Base-by-base conservation (phyloP, 1,139 yeast genomes). In the Geotrichum restrictum region DNA sequence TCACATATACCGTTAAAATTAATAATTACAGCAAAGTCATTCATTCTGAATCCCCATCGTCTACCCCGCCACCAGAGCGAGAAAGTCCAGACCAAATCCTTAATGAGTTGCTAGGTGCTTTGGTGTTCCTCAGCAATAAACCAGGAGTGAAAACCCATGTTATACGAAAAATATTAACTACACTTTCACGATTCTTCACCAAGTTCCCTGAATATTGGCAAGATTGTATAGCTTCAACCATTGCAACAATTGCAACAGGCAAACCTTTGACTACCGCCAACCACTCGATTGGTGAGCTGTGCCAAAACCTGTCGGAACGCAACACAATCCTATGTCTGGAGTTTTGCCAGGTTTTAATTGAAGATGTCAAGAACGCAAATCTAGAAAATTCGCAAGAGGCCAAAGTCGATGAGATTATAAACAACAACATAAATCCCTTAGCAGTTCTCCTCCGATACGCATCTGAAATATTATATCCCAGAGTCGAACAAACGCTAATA, bases 1-100 rank as follows among this genome's bases (percentile, higher is more conserved):
- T 81, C 53, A 81, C 87, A 0, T 76, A 74, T 48, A 73, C 81
- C 0, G 77, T 78, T 40, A 75, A 80, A 51, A 70, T 78, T 53
- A 75, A 73, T 41, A 62, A 61, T 32, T 21, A 47, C 47, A 13
- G 56, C 52, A 24, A 45, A 24, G 21, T 51, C 24, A 27, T 52
- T 48, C 11, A 45, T 32, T 3, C 24, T 36, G 10, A 48, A 27
- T 3, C 38, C 34, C 18, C 36, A 11, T 14, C 48, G n/a, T 22
- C 19, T 10, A 13, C 40, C 13, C 48, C 46, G 5, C 16, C 27
- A 14, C 49, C 45, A 10, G 39, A 39, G 14, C 5, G 14, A 13
- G 42, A 39, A n/a, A 19, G 19, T 8, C 52, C 52, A 16, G 13
- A 32, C 3, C 55, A 58, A 11, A 49, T 68, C n/a, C 48, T 66